Conservation (phyloP, 2,329 filamentous ascomycete species). For the Diplodia sapinea region DNA sequence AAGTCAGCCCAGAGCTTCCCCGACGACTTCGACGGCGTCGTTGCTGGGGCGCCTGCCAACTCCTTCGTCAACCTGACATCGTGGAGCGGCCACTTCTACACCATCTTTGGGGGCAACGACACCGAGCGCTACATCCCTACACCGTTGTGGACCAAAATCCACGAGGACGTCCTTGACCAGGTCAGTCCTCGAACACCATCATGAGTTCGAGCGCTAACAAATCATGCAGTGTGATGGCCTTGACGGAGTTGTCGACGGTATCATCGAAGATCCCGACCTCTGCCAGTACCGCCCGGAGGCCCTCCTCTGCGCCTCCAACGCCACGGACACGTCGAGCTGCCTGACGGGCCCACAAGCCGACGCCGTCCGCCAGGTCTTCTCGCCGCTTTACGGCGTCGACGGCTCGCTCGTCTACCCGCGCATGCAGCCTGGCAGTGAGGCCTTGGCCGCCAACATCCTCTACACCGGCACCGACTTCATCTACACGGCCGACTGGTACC, state of each 20-base stretch:
- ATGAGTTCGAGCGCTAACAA: neutral
- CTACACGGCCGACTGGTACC: slow-evolving; percentile 56
- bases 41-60: slow-evolving; percentile 45
- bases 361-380: slow-evolving; percentile 53
- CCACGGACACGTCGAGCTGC: slow-evolving; percentile 48
- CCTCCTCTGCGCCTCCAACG: slow-evolving; percentile 46
- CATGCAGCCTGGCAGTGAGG: slow-evolving; percentile 57
- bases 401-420: slow-evolving; percentile 58
- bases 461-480: slow-evolving; percentile 50
- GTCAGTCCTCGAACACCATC: slow-evolving; percentile 39
- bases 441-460: slow-evolving; percentile 33
- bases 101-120: slow-evolving; percentile 38
- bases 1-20: slow-evolving; percentile 43
- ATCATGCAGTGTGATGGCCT: slow-evolving; percentile 53
- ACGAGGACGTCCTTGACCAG: slow-evolving; percentile 51
- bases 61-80: slow-evolving; percentile 45
- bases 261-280: slow-evolving; percentile 54
- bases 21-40: slow-evolving; percentile 47
- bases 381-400: slow-evolving; percentile 50
- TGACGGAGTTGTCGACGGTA: slow-evolving; percentile 57
- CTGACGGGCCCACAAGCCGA: slow-evolving; percentile 53
- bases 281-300: slow-evolving; percentile 52
- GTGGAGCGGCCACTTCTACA: slow-evolving; percentile 43
- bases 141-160: slow-evolving; percentile 51
- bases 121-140: slow-evolving; percentile 50